Base-by-base conservation (phyloP, 2,329 filamentous ascomycete genomes). In the Pseudopithomyces maydicus region DNA sequence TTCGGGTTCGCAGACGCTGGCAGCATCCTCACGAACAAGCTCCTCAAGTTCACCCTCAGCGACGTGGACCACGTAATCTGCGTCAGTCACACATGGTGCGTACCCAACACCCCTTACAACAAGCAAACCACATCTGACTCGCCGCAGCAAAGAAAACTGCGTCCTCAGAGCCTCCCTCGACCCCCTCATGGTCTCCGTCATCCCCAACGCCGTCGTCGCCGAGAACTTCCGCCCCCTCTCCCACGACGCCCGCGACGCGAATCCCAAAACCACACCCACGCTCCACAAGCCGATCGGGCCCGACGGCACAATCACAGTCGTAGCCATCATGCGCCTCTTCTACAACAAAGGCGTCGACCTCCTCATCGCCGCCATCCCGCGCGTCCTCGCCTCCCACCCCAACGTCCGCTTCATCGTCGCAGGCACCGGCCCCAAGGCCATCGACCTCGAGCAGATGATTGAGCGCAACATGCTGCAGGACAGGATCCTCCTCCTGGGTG, bases 301-400 rank as follows among this genome's bases (percentile, higher is more conserved):
- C 0, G 84, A 91, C 62, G 94, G 97, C 67, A 90, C 88, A 11
- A 94, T 99, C 68, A 97, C 92, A 7, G 97, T 99, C 56, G 92
- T 99, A 1, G 94, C 99, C 19, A 96, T 99, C 60, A 97, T 93
- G 8, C 91, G 95, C 19, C 86, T 99, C 1, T 99, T 98, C 78
- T 98, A 98, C 78, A 99, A 99, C 78, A 99, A 99, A 75, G 95
- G 95, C 57, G 98, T 92, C 1, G 96, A 99, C 74, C 85, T 99
- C 0, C 85, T 99, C n/a, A 97, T 97, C 22, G 95, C 94, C 11
- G 92, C 92, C 3, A 96, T 99, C 52, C 95, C 95, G 0, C 88
- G 93, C 46, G 97, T 99, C 52, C 85, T 98, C 26, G 90, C 92
- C 48, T 86, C 88, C 14, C 91, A 99, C 72, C 90, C 92, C 0